Evolutionary conservation across 2,329 filamentous ascomycete genomes (phyloP), one percentile per base, ranked within the genome.

Genomic region (Daldinia sp.): DNA sequence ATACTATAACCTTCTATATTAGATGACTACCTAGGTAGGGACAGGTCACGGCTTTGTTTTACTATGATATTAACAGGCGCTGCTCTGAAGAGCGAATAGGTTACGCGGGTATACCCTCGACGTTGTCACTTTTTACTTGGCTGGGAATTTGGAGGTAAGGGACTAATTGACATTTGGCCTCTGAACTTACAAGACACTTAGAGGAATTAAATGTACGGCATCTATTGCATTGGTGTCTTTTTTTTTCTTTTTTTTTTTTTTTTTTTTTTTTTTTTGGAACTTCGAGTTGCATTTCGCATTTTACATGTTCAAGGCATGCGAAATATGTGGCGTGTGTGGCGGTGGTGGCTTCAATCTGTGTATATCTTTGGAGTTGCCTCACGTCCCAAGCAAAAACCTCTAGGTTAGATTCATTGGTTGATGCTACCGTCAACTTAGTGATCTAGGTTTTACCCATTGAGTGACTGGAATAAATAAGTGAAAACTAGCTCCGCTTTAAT

Each of bases 61-160:
- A 39, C 13, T 13, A 67, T 51, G 68, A 66, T 57, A 53, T 42
- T 56, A 35, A 63, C 28, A 23, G 67, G 54, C 15, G 28, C 51
- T 60, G 67, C 60, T 69, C 63, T 41, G 60, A 48, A 48, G 67
- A 65, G 67, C 63, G 51, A 61, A 68, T 48, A 55, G 60, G 48
- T 60, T 54, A 60, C 20, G 42, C 48, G 20, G 54, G 54, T 35
- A 58, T 64, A 67, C 54, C 44, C 37, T 44, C 13, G n/a, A 51
- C 15, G 50, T 53, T 39, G 18, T 12, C 35, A 37, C 30, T 33
- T 33, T 33, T 35, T 35, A 35, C 30, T 42, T 30, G 10, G 9
- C 7, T 56, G 37, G 23, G 42, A 26, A 26, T 30, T 41, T 41
- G 23, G 15, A 35, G 18, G 13, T 51, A 30, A 26, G n/a, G n/a